These are phyloP conservation scores for Aspergillus fumigatus DNA, from an alignment of 2,329 filamentous ascomycete genomes.

Conservation along the genomic window DNA sequence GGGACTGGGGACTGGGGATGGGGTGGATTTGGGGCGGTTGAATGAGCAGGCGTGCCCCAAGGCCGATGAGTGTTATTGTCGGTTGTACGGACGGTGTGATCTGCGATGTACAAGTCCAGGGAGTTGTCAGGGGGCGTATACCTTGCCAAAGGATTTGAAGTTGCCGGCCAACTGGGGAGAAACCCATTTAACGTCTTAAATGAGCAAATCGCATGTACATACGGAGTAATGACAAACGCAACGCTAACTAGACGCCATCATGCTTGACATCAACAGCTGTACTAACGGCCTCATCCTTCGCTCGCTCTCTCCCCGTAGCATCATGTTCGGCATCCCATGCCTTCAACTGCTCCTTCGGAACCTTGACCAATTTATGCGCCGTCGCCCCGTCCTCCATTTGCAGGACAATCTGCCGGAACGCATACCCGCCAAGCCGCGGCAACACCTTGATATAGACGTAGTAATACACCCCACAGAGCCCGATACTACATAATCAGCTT, in stretches of 20 bases:
- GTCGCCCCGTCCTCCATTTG: slow-evolving; percentile 47
- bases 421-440: slow-evolving; percentile 51
- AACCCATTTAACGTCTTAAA: slow-evolving; percentile 19
- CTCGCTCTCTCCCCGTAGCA: slow-evolving; percentile 30
- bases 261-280: background rate
- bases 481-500: slow-evolving; percentile 36
- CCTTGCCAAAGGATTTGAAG: slow-evolving; percentile 32
- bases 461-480: slow-evolving; percentile 55
- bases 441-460: slow-evolving; percentile 54
- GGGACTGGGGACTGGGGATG: slow-evolving; percentile 3
- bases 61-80: slow-evolving; percentile 43
- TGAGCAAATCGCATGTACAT: background rate
- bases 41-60: slow-evolving; percentile 36
- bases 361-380: slow-evolving; percentile 50
- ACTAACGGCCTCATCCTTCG: background rate
- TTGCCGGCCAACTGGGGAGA: slow-evolving; percentile 34
- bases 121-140: slow-evolving; percentile 38
- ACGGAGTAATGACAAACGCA: background rate
- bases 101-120: slow-evolving; percentile 29
- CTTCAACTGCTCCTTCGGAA: slow-evolving; percentile 48
- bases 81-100: slow-evolving; percentile 40
- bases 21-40: slow-evolving; percentile 32
- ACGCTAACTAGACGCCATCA: background rate
- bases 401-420: slow-evolving; percentile 53
- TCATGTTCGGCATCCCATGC: slow-evolving; percentile 60